Base-by-base conservation (phyloP, 176 grass and related monocot species). In the Oryza officinalis region DNA sequence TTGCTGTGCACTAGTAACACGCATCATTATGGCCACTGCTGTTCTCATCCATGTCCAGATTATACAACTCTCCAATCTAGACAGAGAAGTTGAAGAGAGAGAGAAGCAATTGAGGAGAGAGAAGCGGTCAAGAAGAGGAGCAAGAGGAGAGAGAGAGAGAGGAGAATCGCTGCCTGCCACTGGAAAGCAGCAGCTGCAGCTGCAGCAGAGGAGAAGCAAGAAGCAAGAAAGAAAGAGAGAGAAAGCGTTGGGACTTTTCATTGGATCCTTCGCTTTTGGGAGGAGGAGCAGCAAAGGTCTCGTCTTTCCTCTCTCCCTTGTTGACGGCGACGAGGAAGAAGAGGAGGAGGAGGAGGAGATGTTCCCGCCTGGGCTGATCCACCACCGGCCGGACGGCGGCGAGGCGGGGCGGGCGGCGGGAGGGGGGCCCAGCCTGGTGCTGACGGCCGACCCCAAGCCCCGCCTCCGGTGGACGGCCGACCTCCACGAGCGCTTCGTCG, bases 401-500 rank as follows among this genome's bases (percentile, higher is more conserved):
- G 82, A 85, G 13, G 78, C 27, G 75, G 74, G 72, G 82, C 61
- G 37, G 77, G 61, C 30, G 68, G 31, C 27, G 50, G 59, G 66
- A 5, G 59, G 78, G 23, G 87, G 89, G 46, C 96, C 93, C 47
- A 99, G 89, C 86, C 89, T 96, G 4, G 93, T 96, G 79, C 91
- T 96, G 20, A 99, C 93, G 35, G 93, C 93, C 27, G 93, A 99
- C 89, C 97, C 93, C 65, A 96, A 99, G 88, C 97, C 91, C 23
- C 79, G 97, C 0, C 91, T 99, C 37, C 89, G 97, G 8, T 96
- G 97, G 97, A 99, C 89, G n/a, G 87, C 86, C 45, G 97, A 99
- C 86, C 93, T 99, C 76, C 97, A 99, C 50, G 97, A 99, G 81
- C 93, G 97, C 74, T 99, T 99, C 86, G 93, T 96, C 81, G 93